Percentiles rank a stretch among this genome's conserved stretches.
phyloP scores from a whole-genome alignment of 1,284 basidiomycete genomes.

The Fomitopsis schrenkii region DNA sequence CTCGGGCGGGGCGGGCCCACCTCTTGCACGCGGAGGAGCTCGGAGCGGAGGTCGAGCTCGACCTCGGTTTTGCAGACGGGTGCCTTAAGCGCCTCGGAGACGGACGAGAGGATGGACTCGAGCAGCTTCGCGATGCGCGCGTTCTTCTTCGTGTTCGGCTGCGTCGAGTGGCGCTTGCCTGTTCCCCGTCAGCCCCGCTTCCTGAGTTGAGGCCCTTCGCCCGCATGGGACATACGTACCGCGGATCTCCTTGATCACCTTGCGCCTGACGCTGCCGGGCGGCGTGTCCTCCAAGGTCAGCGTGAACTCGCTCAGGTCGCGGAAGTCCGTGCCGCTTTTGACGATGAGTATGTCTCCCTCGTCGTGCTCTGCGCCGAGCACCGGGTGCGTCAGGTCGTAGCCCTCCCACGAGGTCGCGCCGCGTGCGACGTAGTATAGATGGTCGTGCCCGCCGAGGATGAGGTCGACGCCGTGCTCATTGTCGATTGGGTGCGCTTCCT shows the following conservation, averaged over 20 bases:
- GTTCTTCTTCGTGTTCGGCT: constrained; percentile 59
- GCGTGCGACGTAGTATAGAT: constrained; percentile 79
- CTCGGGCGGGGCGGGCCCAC: constrained; percentile 29
- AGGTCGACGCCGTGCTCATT: constrained; percentile 79
- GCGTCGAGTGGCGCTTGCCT: constrained; percentile 65
- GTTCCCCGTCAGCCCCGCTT: background rate
- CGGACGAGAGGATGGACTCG: constrained; percentile 64
- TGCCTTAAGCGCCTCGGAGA: constrained; percentile 66
- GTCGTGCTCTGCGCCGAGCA: constrained; percentile 75
- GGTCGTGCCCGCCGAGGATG: constrained; percentile 88
- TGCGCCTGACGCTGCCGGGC: constrained; percentile 59
- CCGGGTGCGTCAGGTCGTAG: constrained; percentile 50
- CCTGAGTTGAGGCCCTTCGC: background rate
- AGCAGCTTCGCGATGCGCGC: constrained; percentile 58
- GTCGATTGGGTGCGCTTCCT: constrained; percentile 39
- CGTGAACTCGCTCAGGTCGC: constrained; percentile 75
- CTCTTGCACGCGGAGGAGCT: constrained; percentile 69
- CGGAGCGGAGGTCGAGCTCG: constrained; percentile 74
- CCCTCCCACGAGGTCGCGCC: constrained; percentile 75
- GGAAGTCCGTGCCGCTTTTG: constrained; percentile 91
- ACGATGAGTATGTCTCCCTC: constrained; percentile 68
- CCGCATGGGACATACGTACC: constrained; percentile 36
- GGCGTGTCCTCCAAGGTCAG: constrained; percentile 63
- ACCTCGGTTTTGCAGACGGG: constrained; percentile 72
- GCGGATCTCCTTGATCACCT: constrained; percentile 60